A percentile compares a stretch with the other conserved stretches of the same genome.
phyloP scores from a whole-genome alignment of 306 rosid species.

The Glycyrrhiza uralensis region DNA sequence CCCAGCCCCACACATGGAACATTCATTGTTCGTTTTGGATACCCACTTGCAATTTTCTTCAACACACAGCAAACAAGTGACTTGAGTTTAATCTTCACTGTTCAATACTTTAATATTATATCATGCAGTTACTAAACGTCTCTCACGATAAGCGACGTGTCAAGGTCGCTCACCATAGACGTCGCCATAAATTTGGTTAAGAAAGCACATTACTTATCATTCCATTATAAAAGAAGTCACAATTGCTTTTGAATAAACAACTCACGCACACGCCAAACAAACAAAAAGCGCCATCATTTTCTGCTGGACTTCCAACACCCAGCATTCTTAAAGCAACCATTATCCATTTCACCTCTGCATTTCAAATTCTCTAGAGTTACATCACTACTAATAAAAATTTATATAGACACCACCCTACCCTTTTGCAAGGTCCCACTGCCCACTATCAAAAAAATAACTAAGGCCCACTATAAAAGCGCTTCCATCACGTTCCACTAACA shows the following conservation, averaged over 20 bases:
- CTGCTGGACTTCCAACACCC: slow-evolving; percentile 34
- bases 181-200: not conserved
- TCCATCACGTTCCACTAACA: slow-evolving; percentile 84
- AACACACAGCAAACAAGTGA: no score
- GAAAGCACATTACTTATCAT: slow-evolving; percentile 17
- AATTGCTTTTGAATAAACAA: slow-evolving; percentile 25
- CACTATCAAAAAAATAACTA: slow-evolving; percentile 62
- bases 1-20: no score
- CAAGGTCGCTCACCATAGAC: no score
- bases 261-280: slow-evolving; percentile 14
- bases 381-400: slow-evolving; percentile 24
- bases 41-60: no score
- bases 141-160: no score
- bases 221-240: slow-evolving; percentile 32
- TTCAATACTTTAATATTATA: no score
- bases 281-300: slow-evolving; percentile 42
- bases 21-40: no score
- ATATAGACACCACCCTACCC: slow-evolving; percentile 43
- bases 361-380: slow-evolving; percentile 42
- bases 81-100: no score
- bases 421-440: slow-evolving; percentile 80
- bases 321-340: slow-evolving; percentile 50
- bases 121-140: no score
- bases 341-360: slow-evolving; percentile 39
- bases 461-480: slow-evolving; percentile 57